Evolutionary conservation across 2,329 filamentous ascomycete species (phyloP).

Genomic region (Alternaria infectoria): DNA sequence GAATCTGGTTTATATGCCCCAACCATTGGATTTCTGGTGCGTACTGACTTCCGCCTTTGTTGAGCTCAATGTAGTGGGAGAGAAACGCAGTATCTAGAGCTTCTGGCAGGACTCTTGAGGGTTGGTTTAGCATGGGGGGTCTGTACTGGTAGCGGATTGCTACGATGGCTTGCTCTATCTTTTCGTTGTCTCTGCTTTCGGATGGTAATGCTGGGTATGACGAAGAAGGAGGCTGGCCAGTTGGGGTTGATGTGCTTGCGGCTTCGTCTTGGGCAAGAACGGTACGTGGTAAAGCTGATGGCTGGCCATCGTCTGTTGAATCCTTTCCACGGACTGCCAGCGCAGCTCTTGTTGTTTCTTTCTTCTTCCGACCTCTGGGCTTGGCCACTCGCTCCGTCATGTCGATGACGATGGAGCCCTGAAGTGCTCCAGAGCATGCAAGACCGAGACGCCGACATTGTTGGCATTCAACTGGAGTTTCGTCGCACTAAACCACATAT

Average conservation of each 20-base stretch:
- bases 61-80: conserved; percentile 39
- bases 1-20: conserved; percentile 27
- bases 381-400: conserved; percentile 42
- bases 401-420: conserved; percentile 45
- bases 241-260: background rate
- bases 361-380: conserved; percentile 30
- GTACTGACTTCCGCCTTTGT: conserved; percentile 22
- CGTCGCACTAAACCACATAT: conserved; percentile 20
- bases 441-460: conserved; percentile 31
- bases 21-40: conserved; percentile 37
- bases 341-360: conserved; percentile 7
- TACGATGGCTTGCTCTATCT: conserved; percentile 27
- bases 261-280: background rate
- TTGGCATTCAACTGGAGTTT: background rate
- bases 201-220: background rate
- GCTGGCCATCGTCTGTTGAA: background rate
- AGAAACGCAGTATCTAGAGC: conserved; percentile 38
- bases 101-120: conserved; percentile 29
- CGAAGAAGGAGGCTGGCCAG: background rate
- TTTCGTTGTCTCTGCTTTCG: conserved; percentile 1
- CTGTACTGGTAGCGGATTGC: conserved; percentile 33
- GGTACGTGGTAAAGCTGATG: background rate
- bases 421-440: conserved; percentile 37
- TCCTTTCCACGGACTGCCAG: conserved; percentile 1
- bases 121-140: conserved; percentile 33